Evolutionary conservation across 176 grass and related monocot species (phyloP).

Genomic region (Oryza punctata): DNA sequence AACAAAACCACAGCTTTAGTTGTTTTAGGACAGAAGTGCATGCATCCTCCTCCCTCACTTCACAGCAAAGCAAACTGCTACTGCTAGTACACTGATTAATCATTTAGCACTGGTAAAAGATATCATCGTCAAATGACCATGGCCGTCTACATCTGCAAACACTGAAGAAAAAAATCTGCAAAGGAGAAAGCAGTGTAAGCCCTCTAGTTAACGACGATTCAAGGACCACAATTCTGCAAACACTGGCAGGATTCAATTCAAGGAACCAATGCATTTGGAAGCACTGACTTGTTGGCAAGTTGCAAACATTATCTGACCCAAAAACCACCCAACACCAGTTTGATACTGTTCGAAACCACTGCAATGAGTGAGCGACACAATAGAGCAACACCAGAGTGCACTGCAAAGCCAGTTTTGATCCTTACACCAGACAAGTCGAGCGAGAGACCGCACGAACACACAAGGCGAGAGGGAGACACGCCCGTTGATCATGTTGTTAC

Average conservation of each 20-base stretch:
- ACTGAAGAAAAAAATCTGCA: neutral
- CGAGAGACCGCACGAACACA: too few relatives aligned
- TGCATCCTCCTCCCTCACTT: neutral
- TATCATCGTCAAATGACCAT: neutral
- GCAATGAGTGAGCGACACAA: neutral
- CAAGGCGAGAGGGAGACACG: neutral
- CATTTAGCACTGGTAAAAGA: neutral
- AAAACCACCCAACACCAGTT: slow-evolving; percentile 6
- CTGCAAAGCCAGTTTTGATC: neutral
- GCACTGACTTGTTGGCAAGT: neutral
- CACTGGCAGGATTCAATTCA: neutral
- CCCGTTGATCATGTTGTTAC: slow-evolving; percentile 23
- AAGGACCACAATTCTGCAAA: neutral
- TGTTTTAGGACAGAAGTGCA: neutral
- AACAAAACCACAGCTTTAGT: neutral
- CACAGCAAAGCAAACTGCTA: neutral
- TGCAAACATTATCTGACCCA: neutral
- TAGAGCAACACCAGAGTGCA: neutral
- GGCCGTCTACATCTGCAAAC: neutral
- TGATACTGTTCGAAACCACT: slow-evolving; percentile 6
- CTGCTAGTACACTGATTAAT: neutral
- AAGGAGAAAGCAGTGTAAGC: neutral
- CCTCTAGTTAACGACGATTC: neutral
- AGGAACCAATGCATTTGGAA: neutral
- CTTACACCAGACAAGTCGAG: too few relatives aligned